Evolutionary conservation across 169 alveolate genomes (phyloP).

Genomic region (Toxoplasma gondii): DNA sequence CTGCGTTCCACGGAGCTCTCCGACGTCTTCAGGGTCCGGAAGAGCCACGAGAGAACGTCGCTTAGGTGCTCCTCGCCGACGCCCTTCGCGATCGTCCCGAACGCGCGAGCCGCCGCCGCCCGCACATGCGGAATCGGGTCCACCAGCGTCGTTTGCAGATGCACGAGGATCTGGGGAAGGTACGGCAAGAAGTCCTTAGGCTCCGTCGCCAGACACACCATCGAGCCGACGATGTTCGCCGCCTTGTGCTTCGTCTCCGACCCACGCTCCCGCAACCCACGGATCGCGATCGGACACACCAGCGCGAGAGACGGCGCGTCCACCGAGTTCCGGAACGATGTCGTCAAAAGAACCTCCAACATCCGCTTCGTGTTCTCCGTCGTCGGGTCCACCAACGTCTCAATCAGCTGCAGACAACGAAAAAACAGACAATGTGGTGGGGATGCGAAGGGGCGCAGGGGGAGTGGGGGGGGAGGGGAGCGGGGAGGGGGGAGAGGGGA

Average conservation of each 20-base stretch:
- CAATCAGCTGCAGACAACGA: background rate
- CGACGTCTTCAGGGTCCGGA: conserved; percentile 44
- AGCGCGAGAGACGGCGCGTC: conserved; percentile 72
- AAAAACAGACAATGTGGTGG: too few relatives aligned
- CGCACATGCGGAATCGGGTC: conserved; percentile 78
- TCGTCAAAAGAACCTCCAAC: conserved; percentile 64
- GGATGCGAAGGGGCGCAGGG: too few relatives aligned
- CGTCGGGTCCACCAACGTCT: conserved; percentile 41
- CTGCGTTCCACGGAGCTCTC: conserved; percentile 71
- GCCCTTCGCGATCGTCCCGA: conserved; percentile 71
- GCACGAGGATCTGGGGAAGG: conserved; percentile 69
- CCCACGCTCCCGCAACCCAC: conserved; percentile 71
- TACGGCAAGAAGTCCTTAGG: conserved; percentile 72
- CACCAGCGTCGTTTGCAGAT: conserved; percentile 69
- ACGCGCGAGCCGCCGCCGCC: conserved; percentile 74
- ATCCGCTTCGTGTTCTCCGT: conserved; percentile 48
- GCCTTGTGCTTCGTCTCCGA: conserved; percentile 73
- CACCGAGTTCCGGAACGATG: conserved; percentile 63
- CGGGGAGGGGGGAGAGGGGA: too few relatives aligned
- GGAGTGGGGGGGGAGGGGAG: too few relatives aligned
- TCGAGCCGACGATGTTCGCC: conserved; percentile 73
- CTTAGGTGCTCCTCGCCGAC: conserved; percentile 58
- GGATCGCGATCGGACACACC: conserved; percentile 65
- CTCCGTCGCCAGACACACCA: conserved; percentile 70
- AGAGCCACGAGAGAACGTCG: conserved; percentile 55